Evolutionary conservation across 192 early-diverging fungal genomes (phyloP).

Genomic region (Ambispora gerdemannii): DNA sequence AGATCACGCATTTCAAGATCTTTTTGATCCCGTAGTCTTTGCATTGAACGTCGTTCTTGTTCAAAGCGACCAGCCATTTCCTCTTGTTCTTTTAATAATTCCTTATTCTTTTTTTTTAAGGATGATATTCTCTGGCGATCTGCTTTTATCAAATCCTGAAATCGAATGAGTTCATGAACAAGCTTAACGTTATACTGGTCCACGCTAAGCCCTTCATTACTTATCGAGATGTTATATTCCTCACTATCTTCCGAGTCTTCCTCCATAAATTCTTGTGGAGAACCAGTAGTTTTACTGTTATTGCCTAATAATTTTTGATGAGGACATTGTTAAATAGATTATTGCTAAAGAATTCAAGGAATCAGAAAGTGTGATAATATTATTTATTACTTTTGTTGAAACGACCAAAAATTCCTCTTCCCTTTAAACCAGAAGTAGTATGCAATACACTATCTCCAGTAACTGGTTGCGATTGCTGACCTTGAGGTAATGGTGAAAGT

Average conservation of each 20-base stretch:
- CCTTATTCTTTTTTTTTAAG: neutral
- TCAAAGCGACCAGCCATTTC: neutral
- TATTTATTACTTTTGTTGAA: too few species aligned
- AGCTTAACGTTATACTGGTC: neutral
- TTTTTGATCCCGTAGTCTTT: neutral
- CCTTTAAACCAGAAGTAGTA: too few species aligned
- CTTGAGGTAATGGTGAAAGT: too few species aligned
- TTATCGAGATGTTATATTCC: neutral
- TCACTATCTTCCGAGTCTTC: neutral
- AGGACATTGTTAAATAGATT: too few species aligned
- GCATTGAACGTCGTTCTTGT: neutral
- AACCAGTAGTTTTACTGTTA: too few species aligned
- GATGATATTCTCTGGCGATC: neutral
- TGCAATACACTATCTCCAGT: too few species aligned
- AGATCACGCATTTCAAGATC: neutral
- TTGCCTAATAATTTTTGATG: too few species aligned
- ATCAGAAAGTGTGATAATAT: too few species aligned
- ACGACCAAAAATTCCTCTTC: too few species aligned
- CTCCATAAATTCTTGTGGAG: too few species aligned
- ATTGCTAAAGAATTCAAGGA: too few species aligned
- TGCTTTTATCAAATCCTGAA: neutral
- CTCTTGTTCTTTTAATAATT: neutral
- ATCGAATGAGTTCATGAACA: neutral
- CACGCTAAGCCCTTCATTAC: neutral
- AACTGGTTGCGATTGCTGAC: too few species aligned